Evolutionary conservation across 768 basidiomycete genomes (phyloP), one percentile per base, ranked within the genome.

Genomic region (Suillus occidentalis): DNA sequence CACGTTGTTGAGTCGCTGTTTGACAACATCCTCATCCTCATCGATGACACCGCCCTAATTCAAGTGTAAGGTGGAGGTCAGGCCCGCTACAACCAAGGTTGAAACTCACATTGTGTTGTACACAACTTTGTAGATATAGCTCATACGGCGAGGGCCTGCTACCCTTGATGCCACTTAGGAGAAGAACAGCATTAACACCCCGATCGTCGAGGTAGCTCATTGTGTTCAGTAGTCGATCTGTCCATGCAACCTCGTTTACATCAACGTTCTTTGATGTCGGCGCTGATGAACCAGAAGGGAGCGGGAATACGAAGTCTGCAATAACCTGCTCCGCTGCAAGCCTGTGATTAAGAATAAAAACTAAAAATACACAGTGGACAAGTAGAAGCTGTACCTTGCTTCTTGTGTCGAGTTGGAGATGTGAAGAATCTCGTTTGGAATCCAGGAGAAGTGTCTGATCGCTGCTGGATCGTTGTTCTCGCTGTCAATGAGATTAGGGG

Each of bases 41-140:
- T 97, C 95, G 59, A 97, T 91, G 53, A 95, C 83, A 1, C 97
- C 97, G 1, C 95, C 95, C 95, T 97, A 66, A 7, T 59, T 18
- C 36, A 28, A 50, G 42, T 36, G n/a, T 31, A 13, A 13, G 58
- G 68, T 28, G 64, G 61, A 58, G 39, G 36, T 56, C 42, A 25
- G 6, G 22, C 14, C 42, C 61, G 31, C 28, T 28, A 62, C 16
- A 45, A 22, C 45, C 34, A n/a, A 59, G 20, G 5, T 14, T 6
- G 31, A 37, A n/a, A 78, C 91, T 65, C 66, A 96, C 96, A 71
- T 98, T 99, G 72, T 95, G 87, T 57, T 87, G 83, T 65, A 92
- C 84, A 73, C 93, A 97, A 49, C 82, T 82, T 10, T 88, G 82
- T 12, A 97, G 62, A 75, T 87, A 96, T 42, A 84, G 81, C 53